Evolutionary conservation across 2,329 filamentous ascomycete genomes (phyloP).

Genomic region (Penicillium sp.): DNA sequence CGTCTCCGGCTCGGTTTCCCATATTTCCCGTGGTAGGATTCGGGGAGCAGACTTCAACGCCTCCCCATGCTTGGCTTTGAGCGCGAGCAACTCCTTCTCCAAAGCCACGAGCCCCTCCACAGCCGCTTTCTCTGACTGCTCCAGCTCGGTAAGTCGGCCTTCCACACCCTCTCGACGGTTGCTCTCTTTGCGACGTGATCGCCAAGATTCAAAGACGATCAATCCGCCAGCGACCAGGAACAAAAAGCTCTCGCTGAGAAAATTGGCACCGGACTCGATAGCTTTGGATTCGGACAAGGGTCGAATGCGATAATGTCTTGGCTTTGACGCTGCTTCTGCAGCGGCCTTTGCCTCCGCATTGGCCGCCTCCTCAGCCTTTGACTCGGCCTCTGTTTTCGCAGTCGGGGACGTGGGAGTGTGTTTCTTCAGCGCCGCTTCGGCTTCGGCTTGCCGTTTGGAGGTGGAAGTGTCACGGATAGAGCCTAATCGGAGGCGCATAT

Average conservation of each 20-base stretch:
- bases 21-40: conserved; percentile 40
- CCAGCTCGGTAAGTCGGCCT: conserved; percentile 54
- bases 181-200: conserved; percentile 56
- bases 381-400: conserved; percentile 57
- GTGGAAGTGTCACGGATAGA: conserved; percentile 57
- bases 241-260: conserved; percentile 62
- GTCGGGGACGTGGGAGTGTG: conserved; percentile 51
- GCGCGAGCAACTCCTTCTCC: conserved; percentile 43
- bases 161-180: conserved; percentile 56
- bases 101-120: conserved; percentile 40
- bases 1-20: conserved; percentile 27
- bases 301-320: conserved; percentile 51
- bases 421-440: conserved; percentile 51
- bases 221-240: conserved; percentile 58
- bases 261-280: conserved; percentile 63
- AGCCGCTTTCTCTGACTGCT: conserved; percentile 44
- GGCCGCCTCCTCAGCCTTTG: conserved; percentile 51
- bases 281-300: conserved; percentile 62
- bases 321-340: conserved; percentile 44
- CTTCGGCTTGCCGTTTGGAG: conserved; percentile 43
- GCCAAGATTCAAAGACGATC: conserved; percentile 58
- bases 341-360: conserved; percentile 41
- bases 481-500: conserved; percentile 63
- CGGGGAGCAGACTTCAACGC: conserved; percentile 24
- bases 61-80: conserved; percentile 36